A percentile compares a stretch with the other conserved stretches of the same genome.
These are phyloP conservation scores for Echinochloa phyllopogon DNA, from an alignment of 176 grass and related monocot genomes.

Conservation along the genomic window DNA sequence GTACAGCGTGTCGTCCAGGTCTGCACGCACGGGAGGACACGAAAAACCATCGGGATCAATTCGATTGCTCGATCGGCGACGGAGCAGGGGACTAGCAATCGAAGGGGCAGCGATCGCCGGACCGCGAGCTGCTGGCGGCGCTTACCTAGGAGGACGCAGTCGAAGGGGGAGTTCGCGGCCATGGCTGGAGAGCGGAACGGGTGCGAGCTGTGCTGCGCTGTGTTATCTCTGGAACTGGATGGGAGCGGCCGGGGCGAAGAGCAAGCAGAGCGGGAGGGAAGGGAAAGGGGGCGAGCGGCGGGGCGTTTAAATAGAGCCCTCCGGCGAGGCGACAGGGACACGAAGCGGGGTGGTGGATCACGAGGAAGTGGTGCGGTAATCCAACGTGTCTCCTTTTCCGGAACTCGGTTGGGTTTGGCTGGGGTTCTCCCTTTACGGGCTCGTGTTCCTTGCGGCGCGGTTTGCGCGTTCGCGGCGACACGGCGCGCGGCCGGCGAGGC, in stretches of 20 bases:
- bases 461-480: neutral
- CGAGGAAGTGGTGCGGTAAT: conserved; percentile 20
- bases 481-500: neutral
- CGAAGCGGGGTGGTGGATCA: neutral
- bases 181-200: neutral
- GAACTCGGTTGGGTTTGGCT: conserved; percentile 18
- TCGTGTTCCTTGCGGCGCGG: conserved; percentile 37
- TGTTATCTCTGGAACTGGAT: neutral
- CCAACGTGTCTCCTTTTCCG: conserved; percentile 15
- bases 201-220: neutral
- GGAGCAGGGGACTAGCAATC: too few relatives aligned
- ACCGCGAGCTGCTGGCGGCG: too few relatives aligned
- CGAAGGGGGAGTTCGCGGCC: conserved; percentile 53
- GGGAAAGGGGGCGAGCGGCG: neutral
- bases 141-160: conserved; percentile 79
- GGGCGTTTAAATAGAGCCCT: conserved; percentile 50
- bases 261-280: conserved; percentile 13
- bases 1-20: conserved; percentile 97
- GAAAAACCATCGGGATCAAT: neutral
- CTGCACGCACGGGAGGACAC: conserved; percentile 40
- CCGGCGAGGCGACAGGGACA: neutral
- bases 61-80: neutral
- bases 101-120: too few relatives aligned
- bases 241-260: neutral
- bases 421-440: neutral